These are phyloP conservation scores for Schwanniomyces vanrijiae DNA, from an alignment of 805 yeast species.

Conservation along the genomic window DNA sequence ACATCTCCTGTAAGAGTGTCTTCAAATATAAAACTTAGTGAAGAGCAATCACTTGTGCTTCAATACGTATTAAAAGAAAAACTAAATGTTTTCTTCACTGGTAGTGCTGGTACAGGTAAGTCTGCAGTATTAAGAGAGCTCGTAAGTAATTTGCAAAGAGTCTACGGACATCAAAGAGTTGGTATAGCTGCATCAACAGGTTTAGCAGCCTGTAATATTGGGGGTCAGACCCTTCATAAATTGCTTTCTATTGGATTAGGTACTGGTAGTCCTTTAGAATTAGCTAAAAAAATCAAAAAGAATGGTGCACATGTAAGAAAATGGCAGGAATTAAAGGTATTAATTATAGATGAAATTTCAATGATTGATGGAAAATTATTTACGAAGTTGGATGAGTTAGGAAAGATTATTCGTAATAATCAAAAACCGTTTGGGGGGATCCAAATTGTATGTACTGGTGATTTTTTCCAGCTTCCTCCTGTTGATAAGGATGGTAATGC, in stretches of 20 bases:
- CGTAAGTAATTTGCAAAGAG: constrained; percentile 49
- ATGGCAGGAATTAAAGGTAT: constrained; percentile 70
- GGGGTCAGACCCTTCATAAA: constrained; percentile 84
- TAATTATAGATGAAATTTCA: constrained; percentile 89
- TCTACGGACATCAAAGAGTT: constrained; percentile 49
- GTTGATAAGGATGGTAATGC: constrained; percentile 48
- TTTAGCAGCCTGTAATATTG: constrained; percentile 90
- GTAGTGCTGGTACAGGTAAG: constrained; percentile 89
- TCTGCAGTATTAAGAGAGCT: constrained; percentile 67
- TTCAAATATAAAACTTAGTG: constrained; percentile 15
- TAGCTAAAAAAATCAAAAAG: constrained; percentile 50
- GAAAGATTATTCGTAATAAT: constrained; percentile 53
- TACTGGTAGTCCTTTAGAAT: constrained; percentile 42
- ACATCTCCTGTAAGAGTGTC: constrained; percentile 5
- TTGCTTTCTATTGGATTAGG: constrained; percentile 88
- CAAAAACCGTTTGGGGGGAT: constrained; percentile 88
- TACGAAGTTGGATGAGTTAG: constrained; percentile 72
- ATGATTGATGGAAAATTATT: constrained; percentile 85
- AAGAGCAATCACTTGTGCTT: constrained; percentile 50
- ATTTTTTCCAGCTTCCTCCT: constrained; percentile 94
- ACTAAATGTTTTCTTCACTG: constrained; percentile 69
- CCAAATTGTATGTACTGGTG: constrained; percentile 89
- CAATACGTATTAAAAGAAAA: constrained; percentile 50
- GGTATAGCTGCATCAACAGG: constrained; percentile 97
- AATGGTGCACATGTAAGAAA: constrained; percentile 44